Percentiles rank a stretch among this genome's conserved stretches.
Conservation (phyloP, 1,284 basidiomycete genomes). For the Anthracocystis panici-leucophaei region DNA sequence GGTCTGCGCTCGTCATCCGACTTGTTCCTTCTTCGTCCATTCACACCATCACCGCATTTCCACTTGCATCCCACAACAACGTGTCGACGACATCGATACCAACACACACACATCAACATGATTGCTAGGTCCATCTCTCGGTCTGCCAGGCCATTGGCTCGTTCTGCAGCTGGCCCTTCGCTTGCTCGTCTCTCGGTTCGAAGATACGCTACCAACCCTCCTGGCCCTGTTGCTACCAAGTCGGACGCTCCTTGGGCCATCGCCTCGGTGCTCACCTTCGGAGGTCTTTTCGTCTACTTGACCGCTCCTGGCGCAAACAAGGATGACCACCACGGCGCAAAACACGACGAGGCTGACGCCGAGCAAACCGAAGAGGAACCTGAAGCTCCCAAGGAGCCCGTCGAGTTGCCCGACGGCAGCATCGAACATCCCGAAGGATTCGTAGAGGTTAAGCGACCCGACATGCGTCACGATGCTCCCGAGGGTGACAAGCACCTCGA, state of each 20-base stretch:
- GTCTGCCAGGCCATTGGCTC: constrained; percentile 31
- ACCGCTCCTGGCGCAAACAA: constrained; percentile 43
- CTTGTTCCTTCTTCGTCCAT: not conserved
- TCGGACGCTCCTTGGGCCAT: constrained; percentile 55
- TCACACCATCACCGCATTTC: not conserved
- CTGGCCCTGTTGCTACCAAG: constrained; percentile 12
- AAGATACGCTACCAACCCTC: constrained; percentile 24
- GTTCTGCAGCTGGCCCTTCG: constrained; percentile 25
- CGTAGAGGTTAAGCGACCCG: constrained; percentile 49
- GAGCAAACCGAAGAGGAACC: constrained; percentile 20
- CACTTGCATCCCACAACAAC: not conserved
- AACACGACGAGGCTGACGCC: constrained; percentile 30
- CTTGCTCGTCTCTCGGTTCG: constrained; percentile 25
- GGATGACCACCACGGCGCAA: constrained; percentile 28
- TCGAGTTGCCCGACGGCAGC: constrained; percentile 48
- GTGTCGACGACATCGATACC: not conserved
- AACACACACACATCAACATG: constrained; percentile 16
- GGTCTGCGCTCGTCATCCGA: not conserved
- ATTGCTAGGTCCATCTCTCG: constrained; percentile 30
- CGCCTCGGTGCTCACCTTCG: constrained; percentile 52
- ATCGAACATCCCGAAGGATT: constrained; percentile 56
- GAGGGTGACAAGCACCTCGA: constrained; percentile 51
- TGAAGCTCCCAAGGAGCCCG: constrained; percentile 36
- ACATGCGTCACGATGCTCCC: constrained; percentile 43
- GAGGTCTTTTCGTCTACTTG: constrained; percentile 55